Conservation (phyloP, 768 basidiomycete species). For the Hypholoma fasciculare region DNA sequence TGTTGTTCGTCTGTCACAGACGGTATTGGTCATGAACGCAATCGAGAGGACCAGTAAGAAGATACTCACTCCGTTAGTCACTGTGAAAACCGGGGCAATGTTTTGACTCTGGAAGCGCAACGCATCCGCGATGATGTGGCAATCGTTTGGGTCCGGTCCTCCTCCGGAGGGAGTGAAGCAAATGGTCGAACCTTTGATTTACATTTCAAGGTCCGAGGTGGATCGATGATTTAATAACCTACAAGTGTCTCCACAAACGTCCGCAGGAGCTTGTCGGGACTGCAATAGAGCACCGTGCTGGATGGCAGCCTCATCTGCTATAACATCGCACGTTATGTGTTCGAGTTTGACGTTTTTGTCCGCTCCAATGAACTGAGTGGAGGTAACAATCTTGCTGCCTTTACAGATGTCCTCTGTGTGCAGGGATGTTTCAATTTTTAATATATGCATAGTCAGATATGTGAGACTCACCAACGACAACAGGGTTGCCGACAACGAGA, state of each 20-base stretch:
- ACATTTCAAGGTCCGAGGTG: neutral
- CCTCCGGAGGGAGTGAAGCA: slow-evolving; percentile 46
- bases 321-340: slow-evolving; percentile 18
- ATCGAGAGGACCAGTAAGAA: neutral
- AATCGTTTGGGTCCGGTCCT: slow-evolving; percentile 49
- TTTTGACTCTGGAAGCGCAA: slow-evolving; percentile 47
- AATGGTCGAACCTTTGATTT: slow-evolving; percentile 33
- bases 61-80: slow-evolving; percentile 9
- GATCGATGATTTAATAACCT: slow-evolving; percentile 8
- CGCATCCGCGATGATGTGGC: slow-evolving; percentile 48
- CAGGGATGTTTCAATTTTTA: neutral
- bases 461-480: neutral
- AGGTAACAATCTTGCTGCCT: slow-evolving; percentile 11
- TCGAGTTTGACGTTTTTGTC: slow-evolving; percentile 40
- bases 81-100: slow-evolving; percentile 10
- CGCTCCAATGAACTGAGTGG: slow-evolving; percentile 31
- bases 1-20: slow-evolving; percentile 29
- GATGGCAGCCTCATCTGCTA: neutral
- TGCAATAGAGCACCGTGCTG: slow-evolving; percentile 14
- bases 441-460: neutral
- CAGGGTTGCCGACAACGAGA: neutral
- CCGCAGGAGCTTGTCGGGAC: slow-evolving; percentile 26
- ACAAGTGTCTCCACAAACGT: slow-evolving; percentile 44
- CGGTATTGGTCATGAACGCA: neutral
- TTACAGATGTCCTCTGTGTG: slow-evolving; percentile 10